phyloP scores from a whole-genome alignment of 306 rosid species.

The Fragaria iinumae region DNA sequence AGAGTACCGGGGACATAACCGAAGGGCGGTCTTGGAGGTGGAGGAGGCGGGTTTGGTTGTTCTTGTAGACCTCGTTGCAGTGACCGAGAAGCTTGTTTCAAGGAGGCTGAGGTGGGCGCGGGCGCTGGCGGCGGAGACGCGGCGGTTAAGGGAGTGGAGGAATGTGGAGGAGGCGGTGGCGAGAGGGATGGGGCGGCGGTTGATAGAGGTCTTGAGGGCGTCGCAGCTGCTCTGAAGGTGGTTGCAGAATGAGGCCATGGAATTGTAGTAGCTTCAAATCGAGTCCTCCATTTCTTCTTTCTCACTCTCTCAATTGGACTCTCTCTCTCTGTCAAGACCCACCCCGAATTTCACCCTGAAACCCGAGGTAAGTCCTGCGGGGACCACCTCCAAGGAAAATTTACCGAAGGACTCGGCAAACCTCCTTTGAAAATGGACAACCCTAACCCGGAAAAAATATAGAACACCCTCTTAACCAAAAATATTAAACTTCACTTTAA shows the following conservation, averaged over 20 bases:
- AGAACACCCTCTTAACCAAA: too few species aligned
- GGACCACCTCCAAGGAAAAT: too few species aligned
- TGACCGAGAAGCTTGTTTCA: slow-evolving; percentile 83
- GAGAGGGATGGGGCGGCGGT: slow-evolving; percentile 88
- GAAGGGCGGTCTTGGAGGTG: slow-evolving; percentile 47
- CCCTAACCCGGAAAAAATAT: too few species aligned
- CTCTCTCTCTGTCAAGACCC: too few species aligned
- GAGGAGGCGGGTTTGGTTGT: slow-evolving; percentile 50
- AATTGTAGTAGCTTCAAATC: slow-evolving; percentile 51
- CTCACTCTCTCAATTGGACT: neutral
- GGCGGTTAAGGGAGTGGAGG: slow-evolving; percentile 71
- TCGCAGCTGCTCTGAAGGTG: slow-evolving; percentile 64
- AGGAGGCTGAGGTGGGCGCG: slow-evolving; percentile 64
- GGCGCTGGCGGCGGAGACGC: slow-evolving; percentile 51
- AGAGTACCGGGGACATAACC: slow-evolving; percentile 52
- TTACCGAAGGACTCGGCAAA: too few species aligned
- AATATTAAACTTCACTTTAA: too few species aligned
- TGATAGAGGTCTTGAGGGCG: slow-evolving; percentile 71
- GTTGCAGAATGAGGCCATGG: slow-evolving; percentile 63
- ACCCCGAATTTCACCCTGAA: too few species aligned
- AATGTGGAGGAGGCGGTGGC: slow-evolving; percentile 84
- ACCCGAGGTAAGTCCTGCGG: too few species aligned
- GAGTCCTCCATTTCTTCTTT: slow-evolving; percentile 60
- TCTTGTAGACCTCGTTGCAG: slow-evolving; percentile 73
- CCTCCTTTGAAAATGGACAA: too few species aligned